A percentile compares a stretch with the other conserved stretches of the same genome.
phyloP scores from a whole-genome alignment of 768 basidiomycete species.

The Pulveroboletus sp. region DNA sequence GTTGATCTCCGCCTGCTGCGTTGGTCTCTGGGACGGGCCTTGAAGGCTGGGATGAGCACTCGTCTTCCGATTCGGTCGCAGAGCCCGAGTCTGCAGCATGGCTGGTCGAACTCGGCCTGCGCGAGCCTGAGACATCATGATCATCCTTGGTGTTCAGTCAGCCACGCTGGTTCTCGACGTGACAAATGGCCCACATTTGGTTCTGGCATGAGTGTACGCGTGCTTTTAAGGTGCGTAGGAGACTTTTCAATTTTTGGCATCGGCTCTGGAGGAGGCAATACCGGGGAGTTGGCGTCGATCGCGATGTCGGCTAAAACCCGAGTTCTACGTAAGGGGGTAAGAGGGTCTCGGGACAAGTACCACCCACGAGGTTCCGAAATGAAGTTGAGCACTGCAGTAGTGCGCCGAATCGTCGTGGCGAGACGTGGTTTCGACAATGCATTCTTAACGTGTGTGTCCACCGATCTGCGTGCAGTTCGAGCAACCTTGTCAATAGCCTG shows the following conservation, averaged over 20 bases:
- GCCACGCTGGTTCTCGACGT: slow-evolving; percentile 1
- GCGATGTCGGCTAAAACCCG: slow-evolving; percentile 45
- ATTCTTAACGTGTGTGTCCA: slow-evolving; percentile 70
- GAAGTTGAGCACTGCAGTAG: slow-evolving; percentile 71
- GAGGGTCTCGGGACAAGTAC: slow-evolving; percentile 5
- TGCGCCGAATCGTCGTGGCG: slow-evolving; percentile 61
- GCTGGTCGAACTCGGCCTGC: slow-evolving; percentile 9
- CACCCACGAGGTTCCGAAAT: slow-evolving; percentile 59
- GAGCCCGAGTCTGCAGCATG: slow-evolving; percentile 19
- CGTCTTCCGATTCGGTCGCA: slow-evolving; percentile 29
- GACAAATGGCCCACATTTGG: slow-evolving; percentile 18
- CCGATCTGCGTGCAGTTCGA: slow-evolving; percentile 59
- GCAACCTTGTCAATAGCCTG: slow-evolving; percentile 70
- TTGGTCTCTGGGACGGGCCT: background rate
- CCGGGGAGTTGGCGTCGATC: slow-evolving; percentile 43
- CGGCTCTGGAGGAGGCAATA: slow-evolving; percentile 31
- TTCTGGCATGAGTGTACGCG: slow-evolving; percentile 6
- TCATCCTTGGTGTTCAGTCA: slow-evolving; percentile 17
- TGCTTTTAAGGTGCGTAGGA: slow-evolving; percentile 4
- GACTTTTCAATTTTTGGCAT: slow-evolving; percentile 11
- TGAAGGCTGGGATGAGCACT: slow-evolving; percentile 1
- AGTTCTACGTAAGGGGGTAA: slow-evolving; percentile 10
- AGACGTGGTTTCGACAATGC: slow-evolving; percentile 64
- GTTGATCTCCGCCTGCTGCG: slow-evolving; percentile 9
- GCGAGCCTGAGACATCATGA: slow-evolving; percentile 2